phyloP scores from a whole-genome alignment of 805 yeast species.

The Candida tammaniensis region DNA sequence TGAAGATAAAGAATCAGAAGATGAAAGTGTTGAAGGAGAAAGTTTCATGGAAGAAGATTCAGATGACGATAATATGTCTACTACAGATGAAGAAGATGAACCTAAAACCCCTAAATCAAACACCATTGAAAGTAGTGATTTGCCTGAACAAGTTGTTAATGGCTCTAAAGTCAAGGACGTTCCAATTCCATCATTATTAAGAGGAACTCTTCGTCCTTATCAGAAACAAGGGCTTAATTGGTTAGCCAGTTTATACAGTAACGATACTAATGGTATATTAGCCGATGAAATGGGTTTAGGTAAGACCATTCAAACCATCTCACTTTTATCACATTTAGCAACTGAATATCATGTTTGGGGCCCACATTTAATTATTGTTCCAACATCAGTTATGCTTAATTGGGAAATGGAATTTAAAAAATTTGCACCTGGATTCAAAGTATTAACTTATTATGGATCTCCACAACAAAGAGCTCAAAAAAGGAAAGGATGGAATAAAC shows the following conservation, averaged over 20 bases:
- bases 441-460: conserved; percentile 91
- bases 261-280: conserved; percentile 90
- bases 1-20: conserved; percentile 18
- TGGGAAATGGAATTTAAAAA: conserved; percentile 99
- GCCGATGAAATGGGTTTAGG: conserved; percentile 99
- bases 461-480: conserved; percentile 96
- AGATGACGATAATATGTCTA: conserved; percentile 20
- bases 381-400: conserved; percentile 93
- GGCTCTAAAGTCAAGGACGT: conserved; percentile 56
- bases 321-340: conserved; percentile 82
- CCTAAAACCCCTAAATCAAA: conserved; percentile 30
- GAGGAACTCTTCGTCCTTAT: conserved; percentile 83
- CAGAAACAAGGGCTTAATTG: conserved; percentile 97
- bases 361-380: conserved; percentile 94
- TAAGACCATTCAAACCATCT: conserved; percentile 93
- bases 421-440: conserved; percentile 97
- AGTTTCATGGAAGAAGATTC: conserved; percentile 10
- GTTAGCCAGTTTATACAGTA: conserved; percentile 91
- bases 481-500: conserved; percentile 96
- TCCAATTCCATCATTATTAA: conserved; percentile 69
- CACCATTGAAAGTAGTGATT: conserved; percentile 10
- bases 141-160: conserved; percentile 30
- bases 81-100: conserved; percentile 28
- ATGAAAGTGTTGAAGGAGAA: conserved; percentile 15
- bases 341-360: conserved; percentile 97